These are phyloP conservation scores for Ascochyta fabae DNA, from an alignment of 2,329 filamentous ascomycete genomes.

Conservation along the genomic window DNA sequence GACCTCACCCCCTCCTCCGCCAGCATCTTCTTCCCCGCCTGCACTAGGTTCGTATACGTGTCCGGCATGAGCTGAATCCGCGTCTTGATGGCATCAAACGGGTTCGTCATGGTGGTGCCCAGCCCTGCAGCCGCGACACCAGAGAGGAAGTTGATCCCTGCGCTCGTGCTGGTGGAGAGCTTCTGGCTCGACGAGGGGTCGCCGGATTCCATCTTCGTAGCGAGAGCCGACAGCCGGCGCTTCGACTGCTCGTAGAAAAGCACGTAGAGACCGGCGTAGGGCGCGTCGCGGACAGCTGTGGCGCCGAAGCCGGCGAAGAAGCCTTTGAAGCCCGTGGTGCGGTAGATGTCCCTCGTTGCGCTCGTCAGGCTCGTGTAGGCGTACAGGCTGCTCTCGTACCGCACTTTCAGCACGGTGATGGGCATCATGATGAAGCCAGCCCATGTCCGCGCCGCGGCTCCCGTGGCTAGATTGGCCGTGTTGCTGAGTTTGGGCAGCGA, in stretches of 20 bases:
- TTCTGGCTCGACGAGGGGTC: slow-evolving; percentile 19
- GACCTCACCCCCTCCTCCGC: slow-evolving; percentile 79
- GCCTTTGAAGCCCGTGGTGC: slow-evolving; percentile 75
- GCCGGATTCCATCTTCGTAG: slow-evolving; percentile 39
- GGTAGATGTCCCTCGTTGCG: slow-evolving; percentile 76
- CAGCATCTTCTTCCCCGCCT: slow-evolving; percentile 79
- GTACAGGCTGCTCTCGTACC: slow-evolving; percentile 90
- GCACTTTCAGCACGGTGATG: slow-evolving; percentile 93
- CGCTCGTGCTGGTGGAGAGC: slow-evolving; percentile 53
- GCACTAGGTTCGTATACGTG: slow-evolving; percentile 81
- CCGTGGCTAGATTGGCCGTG: slow-evolving; percentile 82
- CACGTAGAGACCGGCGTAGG: slow-evolving; percentile 94
- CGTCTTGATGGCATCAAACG: slow-evolving; percentile 96
- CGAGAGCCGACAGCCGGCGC: slow-evolving; percentile 58
- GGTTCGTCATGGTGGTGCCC: slow-evolving; percentile 90
- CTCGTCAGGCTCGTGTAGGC: slow-evolving; percentile 76
- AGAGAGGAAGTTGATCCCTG: slow-evolving; percentile 83
- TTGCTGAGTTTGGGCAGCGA: slow-evolving; percentile 83
- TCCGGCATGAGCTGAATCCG: slow-evolving; percentile 87
- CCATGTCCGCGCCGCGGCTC: slow-evolving; percentile 80
- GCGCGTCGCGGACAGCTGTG: slow-evolving; percentile 91
- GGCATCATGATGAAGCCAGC: slow-evolving; percentile 95
- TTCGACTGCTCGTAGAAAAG: slow-evolving; percentile 91
- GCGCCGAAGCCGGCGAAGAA: slow-evolving; percentile 96
- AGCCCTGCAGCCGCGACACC: slow-evolving; percentile 80